Conservation (phyloP, 1,139 yeast species). For the Hemisphaericaspora subhashii region DNA sequence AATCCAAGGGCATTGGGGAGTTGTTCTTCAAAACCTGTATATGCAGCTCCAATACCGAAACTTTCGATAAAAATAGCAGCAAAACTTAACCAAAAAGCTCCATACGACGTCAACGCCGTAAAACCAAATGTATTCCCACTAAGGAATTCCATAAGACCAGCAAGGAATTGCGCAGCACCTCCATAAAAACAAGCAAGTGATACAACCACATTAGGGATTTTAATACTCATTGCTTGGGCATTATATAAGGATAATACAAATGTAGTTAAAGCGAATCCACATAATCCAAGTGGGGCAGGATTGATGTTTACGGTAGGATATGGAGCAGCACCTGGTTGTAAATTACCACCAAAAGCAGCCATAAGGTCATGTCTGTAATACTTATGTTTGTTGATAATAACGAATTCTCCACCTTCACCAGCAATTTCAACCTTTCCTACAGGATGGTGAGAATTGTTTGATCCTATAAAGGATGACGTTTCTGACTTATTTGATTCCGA, state of each 20-base stretch:
- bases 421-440: slow-evolving; percentile 17
- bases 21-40: slow-evolving; percentile 39
- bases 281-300: slow-evolving; percentile 62
- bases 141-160: slow-evolving; percentile 52
- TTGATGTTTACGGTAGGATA: slow-evolving; percentile 33
- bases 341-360: slow-evolving; percentile 38
- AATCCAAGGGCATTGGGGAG: slow-evolving; percentile 38
- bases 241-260: slow-evolving; percentile 45
- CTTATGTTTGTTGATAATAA: slow-evolving; percentile 29
- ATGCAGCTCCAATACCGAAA: slow-evolving; percentile 59
- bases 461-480: neutral
- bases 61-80: slow-evolving; percentile 33
- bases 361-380: slow-evolving; percentile 34
- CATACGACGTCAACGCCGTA: slow-evolving; percentile 42
- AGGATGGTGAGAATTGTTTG: slow-evolving; percentile 10
- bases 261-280: slow-evolving; percentile 52
- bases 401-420: slow-evolving; percentile 20
- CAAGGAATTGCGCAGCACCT: slow-evolving; percentile 46
- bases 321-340: slow-evolving; percentile 33
- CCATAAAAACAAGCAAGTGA: slow-evolving; percentile 47
- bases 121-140: slow-evolving; percentile 41
- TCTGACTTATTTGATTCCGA: neutral
- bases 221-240: slow-evolving; percentile 42
- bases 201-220: slow-evolving; percentile 37
- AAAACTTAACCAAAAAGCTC: slow-evolving; percentile 42